These are phyloP conservation scores for Aeminium ludgeri DNA, from an alignment of 495 filamentous ascomycete genomes.

Conservation along the genomic window DNA sequence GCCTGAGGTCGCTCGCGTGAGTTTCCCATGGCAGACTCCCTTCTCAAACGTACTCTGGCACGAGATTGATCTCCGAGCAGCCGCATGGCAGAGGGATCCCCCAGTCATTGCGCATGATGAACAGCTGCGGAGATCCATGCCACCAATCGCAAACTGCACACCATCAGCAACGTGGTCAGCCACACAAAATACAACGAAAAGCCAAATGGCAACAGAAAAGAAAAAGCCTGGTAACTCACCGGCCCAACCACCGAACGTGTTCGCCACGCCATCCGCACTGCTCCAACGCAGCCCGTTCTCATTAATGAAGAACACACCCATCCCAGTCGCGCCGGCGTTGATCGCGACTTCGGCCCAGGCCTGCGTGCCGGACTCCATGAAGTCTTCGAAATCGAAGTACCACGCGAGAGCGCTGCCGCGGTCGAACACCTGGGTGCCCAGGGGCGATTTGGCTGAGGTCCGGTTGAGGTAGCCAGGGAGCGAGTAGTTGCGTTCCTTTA, in stretches of 20 bases:
- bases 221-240: no score
- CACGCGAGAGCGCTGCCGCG: constrained; percentile 25
- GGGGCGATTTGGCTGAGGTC: background rate
- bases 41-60: constrained; percentile 11
- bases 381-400: constrained; percentile 21
- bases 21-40: no score
- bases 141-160: constrained; percentile 37
- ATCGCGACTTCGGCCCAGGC: constrained; percentile 29
- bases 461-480: background rate
- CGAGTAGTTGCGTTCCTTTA: background rate
- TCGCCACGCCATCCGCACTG: background rate
- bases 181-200: background rate
- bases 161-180: background rate
- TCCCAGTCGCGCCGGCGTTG: constrained; percentile 25
- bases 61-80: constrained; percentile 30
- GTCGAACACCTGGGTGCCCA: constrained; percentile 19
- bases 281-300: constrained; percentile 27
- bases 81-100: constrained; percentile 23
- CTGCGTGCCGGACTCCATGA: constrained; percentile 5
- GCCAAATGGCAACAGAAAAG: no score
- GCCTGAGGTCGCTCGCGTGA: no score
- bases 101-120: constrained; percentile 28
- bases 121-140: constrained; percentile 38
- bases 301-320: constrained; percentile 28
- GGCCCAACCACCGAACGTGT: constrained; percentile 36